Base-by-base conservation (phyloP, 2,329 filamentous ascomycete genomes). In the Alternaria gaisen region DNA sequence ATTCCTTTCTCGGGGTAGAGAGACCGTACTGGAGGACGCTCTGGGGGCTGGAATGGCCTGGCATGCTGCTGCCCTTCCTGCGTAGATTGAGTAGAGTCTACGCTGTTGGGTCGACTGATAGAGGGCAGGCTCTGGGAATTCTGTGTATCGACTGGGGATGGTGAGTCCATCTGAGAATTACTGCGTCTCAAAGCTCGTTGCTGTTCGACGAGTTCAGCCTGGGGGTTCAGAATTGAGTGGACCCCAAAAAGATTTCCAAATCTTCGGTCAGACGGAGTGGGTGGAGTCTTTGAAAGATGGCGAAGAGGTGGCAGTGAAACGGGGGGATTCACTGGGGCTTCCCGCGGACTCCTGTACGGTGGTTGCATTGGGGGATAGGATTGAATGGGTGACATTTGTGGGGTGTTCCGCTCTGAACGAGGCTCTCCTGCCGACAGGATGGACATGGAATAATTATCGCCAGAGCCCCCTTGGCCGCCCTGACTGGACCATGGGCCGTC, bases 1-100 rank as follows among this genome's bases (percentile, higher is more conserved):
- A 80, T 79, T 41, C 83, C 88, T 64, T 83, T 82, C 1, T 88
- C 86, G 11, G 85, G 88, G 61, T 88, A 71, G n/a, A 87, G 83
- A 34, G 83, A 83, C 64, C 86, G 80, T 56, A 78, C 48, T 44
- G 70, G 63, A 38, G 70, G 71, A 28, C 67, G 68, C 40, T 68
- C 66, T 30, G 71, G 71, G 5, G 68, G 71, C 41, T 66, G 73
- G 57, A 71, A 77, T 18, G 56, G 69, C 56, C 70, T 70, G 16
- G 56, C 64, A n/a, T 66, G 58, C 11, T 64, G 59, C 12, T 63
- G 63, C 1, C 75, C 74, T 9, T 70, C 72, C 24, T 70, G 69
- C 0, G 65, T 70, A 5, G 74, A 77, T 36, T 72, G 69, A 0
- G 65, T 71, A 3, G 74, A 77, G 47, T 77, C 75, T 2, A 76